Evolutionary conservation across 2,329 filamentous ascomycete species (phyloP), one percentile per base, ranked within the genome.

Genomic region (Phaeosphaeria sp.): DNA sequence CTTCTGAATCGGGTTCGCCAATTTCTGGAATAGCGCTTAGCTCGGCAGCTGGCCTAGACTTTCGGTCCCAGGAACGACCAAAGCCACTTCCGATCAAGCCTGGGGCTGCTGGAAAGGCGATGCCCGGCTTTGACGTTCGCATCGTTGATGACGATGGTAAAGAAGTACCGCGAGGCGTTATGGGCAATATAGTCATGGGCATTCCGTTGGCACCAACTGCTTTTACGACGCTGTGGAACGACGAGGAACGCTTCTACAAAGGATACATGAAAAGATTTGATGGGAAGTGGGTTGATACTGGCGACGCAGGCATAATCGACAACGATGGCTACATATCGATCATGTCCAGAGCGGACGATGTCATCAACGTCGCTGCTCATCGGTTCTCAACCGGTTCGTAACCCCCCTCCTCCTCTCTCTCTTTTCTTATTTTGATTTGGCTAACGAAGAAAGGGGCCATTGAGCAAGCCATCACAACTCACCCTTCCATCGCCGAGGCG

Each of bases 361-460:
- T 97, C 58, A 93, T 97, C 72, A 97, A 97, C 72, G 93, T 97
- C n/a, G 93, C 93, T 42, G 93, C 93, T 5, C 93, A 97, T 79
- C 87, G 93, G 15, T 89, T 97, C 60, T 94, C 90, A 62, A 97
- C 93, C 11, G 92, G 90, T 90, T 81, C 68, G 83, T 42, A 20
- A 15, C 39, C 25, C 11, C 76, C 13, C 18, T 50, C 7, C 42
- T 76, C 13, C 18, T 50, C 7, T 33, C 17, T 6, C 10, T 22
- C 7, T 5, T 4, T n/a, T 4, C 22, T 13, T n/a, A n/a, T 13
- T 25, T 42, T 27, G 5, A 42, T 9, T 13, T 42, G 10, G 21
- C 36, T 41, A 27, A 48, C 27, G 21, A 27, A 20, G 17, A 39
- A 21, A 91, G 91, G 92, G 50, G 86, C 90, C 33, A 95, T 97